These are phyloP conservation scores for Xerocomellus intermedius DNA, from an alignment of 768 basidiomycete genomes.

Conservation along the genomic window DNA sequence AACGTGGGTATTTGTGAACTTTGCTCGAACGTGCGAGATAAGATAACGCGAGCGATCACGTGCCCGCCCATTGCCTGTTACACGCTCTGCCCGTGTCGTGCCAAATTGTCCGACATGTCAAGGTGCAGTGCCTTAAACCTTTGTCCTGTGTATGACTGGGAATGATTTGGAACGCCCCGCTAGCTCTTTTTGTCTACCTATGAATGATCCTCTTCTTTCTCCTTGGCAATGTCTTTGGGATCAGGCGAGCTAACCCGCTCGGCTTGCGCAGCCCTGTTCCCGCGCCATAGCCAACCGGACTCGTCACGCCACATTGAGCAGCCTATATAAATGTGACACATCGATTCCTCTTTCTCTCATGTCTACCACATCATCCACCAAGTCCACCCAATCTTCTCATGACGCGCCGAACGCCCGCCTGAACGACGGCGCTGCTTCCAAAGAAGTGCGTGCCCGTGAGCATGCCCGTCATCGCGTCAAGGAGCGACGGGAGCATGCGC, in stretches of 20 bases:
- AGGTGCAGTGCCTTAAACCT: slow-evolving; percentile 29
- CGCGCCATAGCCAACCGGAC: slow-evolving; percentile 20
- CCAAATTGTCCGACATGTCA: slow-evolving; percentile 10
- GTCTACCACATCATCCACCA: slow-evolving; percentile 29
- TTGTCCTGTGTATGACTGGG: slow-evolving; percentile 17
- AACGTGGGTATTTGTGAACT: slow-evolving; percentile 3
- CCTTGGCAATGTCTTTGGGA: background rate
- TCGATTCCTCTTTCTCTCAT: slow-evolving; percentile 19
- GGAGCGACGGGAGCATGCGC: slow-evolving; percentile 32
- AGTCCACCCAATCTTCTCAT: slow-evolving; percentile 20
- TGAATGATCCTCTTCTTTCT: background rate
- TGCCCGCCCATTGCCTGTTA: slow-evolving; percentile 16
- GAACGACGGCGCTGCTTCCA: slow-evolving; percentile 17
- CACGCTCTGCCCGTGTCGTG: slow-evolving; percentile 1
- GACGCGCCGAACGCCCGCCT: slow-evolving; percentile 16
- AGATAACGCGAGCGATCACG: slow-evolving; percentile 22
- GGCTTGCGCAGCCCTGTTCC: slow-evolving; percentile 18
- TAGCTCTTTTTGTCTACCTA: slow-evolving; percentile 7
- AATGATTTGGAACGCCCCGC: slow-evolving; percentile 9
- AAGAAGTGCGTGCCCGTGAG: slow-evolving; percentile 34
- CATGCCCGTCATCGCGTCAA: slow-evolving; percentile 34
- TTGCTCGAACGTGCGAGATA: slow-evolving; percentile 22
- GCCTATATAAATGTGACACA: slow-evolving; percentile 32
- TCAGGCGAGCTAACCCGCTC: slow-evolving; percentile 9
- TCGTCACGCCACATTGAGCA: slow-evolving; percentile 22